Evolutionary conservation across 2,329 filamentous ascomycete species (phyloP), one percentile per base, ranked within the genome.

Genomic region (Sphaerostilbella broomeana): DNA sequence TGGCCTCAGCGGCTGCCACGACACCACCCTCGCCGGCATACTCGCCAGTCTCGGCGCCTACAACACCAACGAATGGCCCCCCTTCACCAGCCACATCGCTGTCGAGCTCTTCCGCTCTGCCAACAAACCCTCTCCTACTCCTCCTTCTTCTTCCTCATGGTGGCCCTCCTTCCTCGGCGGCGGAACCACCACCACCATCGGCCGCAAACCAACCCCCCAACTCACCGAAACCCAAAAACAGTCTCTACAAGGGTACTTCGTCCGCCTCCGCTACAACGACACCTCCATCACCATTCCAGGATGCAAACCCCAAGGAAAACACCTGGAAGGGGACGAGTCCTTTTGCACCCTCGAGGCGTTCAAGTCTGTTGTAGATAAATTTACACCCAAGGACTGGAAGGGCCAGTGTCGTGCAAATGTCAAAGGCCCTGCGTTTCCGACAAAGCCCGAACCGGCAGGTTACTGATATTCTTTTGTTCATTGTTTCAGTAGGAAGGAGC

Each of bases 281-380:
- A 71, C 74, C 38, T 76, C 87, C 4, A 77, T 97, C 55, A 77
- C 73, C 11, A 72, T 98, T 13, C 90, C 90, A 0, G 89, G 86
- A 3, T 98, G 92, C 61, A 79, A 74, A 49, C 63, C 72, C 8
- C 62, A 70, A 0, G 86, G 87, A 6, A 94, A 89, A 45, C 92
- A 98, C 62, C 70, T 95, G 3, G 77, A 86, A 1, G 87, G 87
- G 1, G 85, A 97, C 51, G 81, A 88, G 51, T 85, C 79, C 18
- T 90, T 97, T 55, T 98, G 92, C 64, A 97, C 90, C 0, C 63
- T 98, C 53, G 78, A 84, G 41, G 87, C 90, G 0, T 98, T 98
- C 71, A 97, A 97, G 63, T 69, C 77, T 36, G 86, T 95, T 40
- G 87, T 92, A 3, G 90, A 97, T 63, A 87, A 86, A 54, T 94